Conservation (phyloP, 1,284 basidiomycete genomes). For the Marasmius sp. region DNA sequence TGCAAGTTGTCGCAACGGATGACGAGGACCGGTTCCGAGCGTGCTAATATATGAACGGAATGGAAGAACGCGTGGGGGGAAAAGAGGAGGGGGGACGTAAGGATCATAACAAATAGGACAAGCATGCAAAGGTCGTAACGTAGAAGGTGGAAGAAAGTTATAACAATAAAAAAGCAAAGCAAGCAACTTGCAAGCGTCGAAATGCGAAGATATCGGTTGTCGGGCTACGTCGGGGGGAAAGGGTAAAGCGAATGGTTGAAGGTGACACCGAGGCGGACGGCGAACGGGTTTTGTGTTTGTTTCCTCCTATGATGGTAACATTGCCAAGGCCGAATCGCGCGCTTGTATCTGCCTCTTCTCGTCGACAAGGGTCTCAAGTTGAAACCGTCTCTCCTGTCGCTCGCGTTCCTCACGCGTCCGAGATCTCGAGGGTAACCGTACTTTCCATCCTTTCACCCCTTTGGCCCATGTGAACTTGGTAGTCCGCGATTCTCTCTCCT, state of each 20-base stretch:
- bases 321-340: constrained; percentile 28
- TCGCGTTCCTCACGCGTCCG: constrained; percentile 36
- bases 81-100: too few species aligned
- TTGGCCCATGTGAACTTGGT: constrained; percentile 33
- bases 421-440: constrained; percentile 40
- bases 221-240: not conserved
- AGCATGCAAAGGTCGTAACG: not conserved
- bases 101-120: not conserved
- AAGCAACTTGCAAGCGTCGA: not conserved
- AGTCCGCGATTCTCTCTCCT: not conserved
- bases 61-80: too few species aligned
- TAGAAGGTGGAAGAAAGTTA: not conserved
- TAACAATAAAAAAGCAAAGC: not conserved
- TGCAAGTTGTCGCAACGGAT: too few species aligned
- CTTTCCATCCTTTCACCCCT: constrained; percentile 64
- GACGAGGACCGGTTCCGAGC: too few species aligned
- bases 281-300: not conserved
- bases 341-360: constrained; percentile 38
- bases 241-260: not conserved
- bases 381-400: constrained; percentile 39
- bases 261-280: not conserved
- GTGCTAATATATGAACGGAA: too few species aligned
- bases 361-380: too few species aligned
- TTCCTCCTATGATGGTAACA: constrained; percentile 1
- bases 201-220: not conserved